A percentile compares a stretch with the other conserved stretches of the same genome.
phyloP scores from a whole-genome alignment of 2,329 filamentous ascomycete species.

The Aspergillus tubingensis region DNA sequence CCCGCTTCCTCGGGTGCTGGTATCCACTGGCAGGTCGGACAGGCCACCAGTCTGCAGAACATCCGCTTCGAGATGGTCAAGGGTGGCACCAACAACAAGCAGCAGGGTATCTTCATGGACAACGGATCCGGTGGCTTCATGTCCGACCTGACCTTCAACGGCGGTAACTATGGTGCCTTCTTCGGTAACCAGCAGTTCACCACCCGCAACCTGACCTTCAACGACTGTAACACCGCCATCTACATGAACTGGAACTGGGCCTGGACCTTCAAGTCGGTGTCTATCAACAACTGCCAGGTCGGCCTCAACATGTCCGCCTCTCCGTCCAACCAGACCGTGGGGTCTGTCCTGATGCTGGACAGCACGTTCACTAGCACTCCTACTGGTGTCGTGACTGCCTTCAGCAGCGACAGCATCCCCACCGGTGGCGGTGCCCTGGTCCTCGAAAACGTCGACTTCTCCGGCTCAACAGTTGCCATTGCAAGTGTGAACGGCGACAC shows the following conservation, averaged over 20 bases:
- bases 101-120: constrained; percentile 81
- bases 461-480: constrained; percentile 68
- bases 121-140: constrained; percentile 84
- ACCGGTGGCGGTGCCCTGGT: constrained; percentile 78
- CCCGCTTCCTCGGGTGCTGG: constrained; percentile 64
- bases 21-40: constrained; percentile 85
- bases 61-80: constrained; percentile 77
- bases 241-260: constrained; percentile 93
- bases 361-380: constrained; percentile 74
- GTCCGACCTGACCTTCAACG: constrained; percentile 80
- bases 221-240: constrained; percentile 77
- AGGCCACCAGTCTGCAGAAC: constrained; percentile 78
- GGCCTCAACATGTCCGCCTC: constrained; percentile 77
- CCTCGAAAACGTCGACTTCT: constrained; percentile 87
- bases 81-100: constrained; percentile 66
- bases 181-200: constrained; percentile 88
- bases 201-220: constrained; percentile 79
- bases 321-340: constrained; percentile 70
- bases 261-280: constrained; percentile 76
- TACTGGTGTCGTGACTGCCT: constrained; percentile 76
- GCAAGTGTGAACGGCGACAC: constrained; percentile 56
- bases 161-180: constrained; percentile 75
- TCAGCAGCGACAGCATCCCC: constrained; percentile 61
- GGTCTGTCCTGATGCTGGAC: constrained; percentile 81
- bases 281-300: constrained; percentile 72